Conservation (phyloP, 148 eudicot genomes). For the Fagopyrum esculentum region DNA sequence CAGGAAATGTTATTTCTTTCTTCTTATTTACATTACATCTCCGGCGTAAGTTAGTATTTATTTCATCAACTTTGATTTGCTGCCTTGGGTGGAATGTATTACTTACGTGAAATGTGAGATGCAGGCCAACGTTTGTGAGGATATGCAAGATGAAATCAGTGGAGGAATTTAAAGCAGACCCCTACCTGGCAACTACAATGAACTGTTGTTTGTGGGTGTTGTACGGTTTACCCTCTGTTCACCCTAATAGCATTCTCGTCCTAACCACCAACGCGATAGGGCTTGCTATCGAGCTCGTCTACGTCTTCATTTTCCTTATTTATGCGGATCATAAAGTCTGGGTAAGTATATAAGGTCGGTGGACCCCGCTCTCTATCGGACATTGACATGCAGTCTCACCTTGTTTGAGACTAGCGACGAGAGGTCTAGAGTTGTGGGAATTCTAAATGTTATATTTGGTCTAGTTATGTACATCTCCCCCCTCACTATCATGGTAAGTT, state of each 20-base stretch:
- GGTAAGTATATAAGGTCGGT: slow-evolving; percentile 11
- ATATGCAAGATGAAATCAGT: slow-evolving; percentile 32
- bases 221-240: slow-evolving; percentile 36
- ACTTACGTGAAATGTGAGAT: too few relatives aligned
- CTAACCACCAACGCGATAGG: slow-evolving; percentile 31
- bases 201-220: slow-evolving; percentile 33
- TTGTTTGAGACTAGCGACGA: slow-evolving; percentile 25
- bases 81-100: background rate
- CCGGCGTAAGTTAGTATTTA: slow-evolving; percentile 22
- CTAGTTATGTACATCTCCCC: slow-evolving; percentile 16
- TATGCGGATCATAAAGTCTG: slow-evolving; percentile 21
- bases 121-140: slow-evolving; percentile 31
- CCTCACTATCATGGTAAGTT: slow-evolving; percentile 13
- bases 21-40: slow-evolving; percentile 30
- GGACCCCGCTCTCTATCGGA: background rate
- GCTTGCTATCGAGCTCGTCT: slow-evolving; percentile 26
- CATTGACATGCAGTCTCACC: slow-evolving; percentile 13
- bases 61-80: background rate
- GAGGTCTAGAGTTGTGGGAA: slow-evolving; percentile 33
- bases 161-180: slow-evolving; percentile 32
- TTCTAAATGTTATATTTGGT: slow-evolving; percentile 28
- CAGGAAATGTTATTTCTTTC: slow-evolving; percentile 11
- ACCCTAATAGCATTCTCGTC: slow-evolving; percentile 31
- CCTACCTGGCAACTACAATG: slow-evolving; percentile 37
- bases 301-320: slow-evolving; percentile 19